A percentile compares a stretch with the other conserved stretches of the same genome.
Conservation (phyloP, 306 rosid genomes). For the Prunus armeniaca region DNA sequence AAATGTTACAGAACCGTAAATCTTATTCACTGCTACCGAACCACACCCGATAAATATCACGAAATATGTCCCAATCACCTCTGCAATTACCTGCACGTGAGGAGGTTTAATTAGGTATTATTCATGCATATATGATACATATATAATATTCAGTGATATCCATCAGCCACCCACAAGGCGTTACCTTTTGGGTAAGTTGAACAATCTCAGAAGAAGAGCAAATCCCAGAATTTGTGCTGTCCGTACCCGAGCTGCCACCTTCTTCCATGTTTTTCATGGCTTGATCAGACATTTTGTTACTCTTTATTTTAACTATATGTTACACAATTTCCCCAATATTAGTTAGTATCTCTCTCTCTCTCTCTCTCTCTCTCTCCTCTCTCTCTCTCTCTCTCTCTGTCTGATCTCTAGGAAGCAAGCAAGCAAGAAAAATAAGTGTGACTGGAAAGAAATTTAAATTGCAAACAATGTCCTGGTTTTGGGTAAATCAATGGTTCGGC, state of each 20-base stretch:
- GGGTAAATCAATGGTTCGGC: too few relatives aligned
- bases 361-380: neutral
- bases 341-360: neutral
- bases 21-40: slow-evolving; percentile 38
- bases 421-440: neutral
- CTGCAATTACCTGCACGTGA: slow-evolving; percentile 57
- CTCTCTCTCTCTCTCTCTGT: neutral
- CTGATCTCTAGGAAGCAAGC: neutral
- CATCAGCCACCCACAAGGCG: too few relatives aligned
- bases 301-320: neutral
- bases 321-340: neutral
- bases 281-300: slow-evolving; percentile 27
- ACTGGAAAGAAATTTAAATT: too few relatives aligned
- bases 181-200: slow-evolving; percentile 49
- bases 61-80: slow-evolving; percentile 59
- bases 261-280: slow-evolving; percentile 37
- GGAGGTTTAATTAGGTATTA: too few relatives aligned
- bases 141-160: neutral
- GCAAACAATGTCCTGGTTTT: too few relatives aligned
- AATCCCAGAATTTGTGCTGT: neutral
- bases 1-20: slow-evolving; percentile 35
- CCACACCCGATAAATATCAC: slow-evolving; percentile 62
- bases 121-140: neutral
- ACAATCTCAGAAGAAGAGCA: slow-evolving; percentile 35
- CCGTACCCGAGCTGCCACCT: neutral